These are phyloP conservation scores for Triadica sebifera DNA, from an alignment of 345 rosid species.

Conservation along the genomic window DNA sequence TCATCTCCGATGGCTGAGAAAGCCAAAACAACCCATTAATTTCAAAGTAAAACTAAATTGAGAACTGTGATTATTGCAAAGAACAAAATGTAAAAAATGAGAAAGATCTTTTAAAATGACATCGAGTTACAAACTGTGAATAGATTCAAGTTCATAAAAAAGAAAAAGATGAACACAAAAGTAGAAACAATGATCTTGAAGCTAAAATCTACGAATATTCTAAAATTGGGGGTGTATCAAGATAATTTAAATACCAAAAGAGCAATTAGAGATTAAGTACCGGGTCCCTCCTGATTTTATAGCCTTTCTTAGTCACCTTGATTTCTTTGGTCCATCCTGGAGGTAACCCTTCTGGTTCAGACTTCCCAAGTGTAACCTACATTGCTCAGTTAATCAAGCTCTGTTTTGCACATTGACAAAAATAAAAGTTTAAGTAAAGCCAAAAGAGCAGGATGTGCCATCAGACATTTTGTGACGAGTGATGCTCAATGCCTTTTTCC, in stretches of 20 bases:
- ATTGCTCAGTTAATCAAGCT: conserved; percentile 36
- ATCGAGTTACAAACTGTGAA: background rate
- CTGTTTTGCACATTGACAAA: conserved; percentile 19
- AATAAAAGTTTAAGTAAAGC: background rate
- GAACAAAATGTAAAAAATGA: background rate
- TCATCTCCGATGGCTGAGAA: background rate
- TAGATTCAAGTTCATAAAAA: background rate
- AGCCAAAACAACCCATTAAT: conserved; percentile 2
- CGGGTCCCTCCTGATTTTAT: conserved; percentile 62
- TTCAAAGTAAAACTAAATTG: background rate
- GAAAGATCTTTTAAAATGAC: background rate
- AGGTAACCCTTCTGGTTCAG: conserved; percentile 70
- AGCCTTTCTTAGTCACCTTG: conserved; percentile 49
- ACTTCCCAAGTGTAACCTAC: conserved; percentile 59
- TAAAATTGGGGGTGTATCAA: too few species aligned
- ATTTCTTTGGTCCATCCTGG: conserved; percentile 87
- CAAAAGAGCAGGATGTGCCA: conserved; percentile 10
- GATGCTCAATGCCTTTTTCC: conserved; percentile 16
- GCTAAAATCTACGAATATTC: background rate
- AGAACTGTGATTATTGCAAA: background rate
- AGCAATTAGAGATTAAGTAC: conserved; percentile 40
- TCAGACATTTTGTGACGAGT: conserved; percentile 30
- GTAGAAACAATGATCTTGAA: background rate
- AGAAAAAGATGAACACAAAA: background rate
- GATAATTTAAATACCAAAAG: conserved; percentile 14